A percentile compares a stretch with the other conserved stretches of the same genome.
Conservation (phyloP, 2,329 filamentous ascomycete genomes). For the Pseudovirgaria hyperparasitica region DNA sequence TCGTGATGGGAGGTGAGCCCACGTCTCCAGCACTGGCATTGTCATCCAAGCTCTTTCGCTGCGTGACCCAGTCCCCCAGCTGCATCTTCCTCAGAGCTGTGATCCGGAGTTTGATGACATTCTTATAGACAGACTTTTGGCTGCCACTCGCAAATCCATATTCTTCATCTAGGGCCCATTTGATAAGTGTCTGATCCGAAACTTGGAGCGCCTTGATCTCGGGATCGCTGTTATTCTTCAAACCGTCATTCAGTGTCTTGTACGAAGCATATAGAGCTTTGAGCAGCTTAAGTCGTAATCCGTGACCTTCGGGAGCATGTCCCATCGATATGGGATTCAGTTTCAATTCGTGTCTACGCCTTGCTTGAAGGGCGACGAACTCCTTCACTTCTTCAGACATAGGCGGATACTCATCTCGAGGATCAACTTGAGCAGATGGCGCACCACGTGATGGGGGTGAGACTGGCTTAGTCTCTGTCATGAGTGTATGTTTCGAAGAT, state of each 20-base stretch:
- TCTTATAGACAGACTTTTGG: constrained; percentile 61
- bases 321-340: constrained; percentile 57
- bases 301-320: constrained; percentile 27
- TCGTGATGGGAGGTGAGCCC: constrained; percentile 31
- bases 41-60: constrained; percentile 29
- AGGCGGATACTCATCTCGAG: too few relatives aligned
- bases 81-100: constrained; percentile 65
- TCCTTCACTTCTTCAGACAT: too few relatives aligned
- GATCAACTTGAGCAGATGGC: too few relatives aligned
- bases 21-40: constrained; percentile 15
- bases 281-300: constrained; percentile 28
- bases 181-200: constrained; percentile 54
- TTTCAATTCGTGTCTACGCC: too few relatives aligned
- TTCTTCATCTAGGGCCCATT: constrained; percentile 63
- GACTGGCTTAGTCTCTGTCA: too few relatives aligned
- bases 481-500: too few relatives aligned
- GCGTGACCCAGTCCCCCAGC: constrained; percentile 56
- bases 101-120: constrained; percentile 73
- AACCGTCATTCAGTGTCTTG: constrained; percentile 51
- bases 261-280: constrained; percentile 54
- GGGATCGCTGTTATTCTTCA: constrained; percentile 39
- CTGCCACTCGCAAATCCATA: constrained; percentile 58
- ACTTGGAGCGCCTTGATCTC: constrained; percentile 44
- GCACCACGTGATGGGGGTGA: too few relatives aligned
- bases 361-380: too few relatives aligned